Base-by-base conservation (phyloP, 306 rosid genomes). In the Biancaea sappan region DNA sequence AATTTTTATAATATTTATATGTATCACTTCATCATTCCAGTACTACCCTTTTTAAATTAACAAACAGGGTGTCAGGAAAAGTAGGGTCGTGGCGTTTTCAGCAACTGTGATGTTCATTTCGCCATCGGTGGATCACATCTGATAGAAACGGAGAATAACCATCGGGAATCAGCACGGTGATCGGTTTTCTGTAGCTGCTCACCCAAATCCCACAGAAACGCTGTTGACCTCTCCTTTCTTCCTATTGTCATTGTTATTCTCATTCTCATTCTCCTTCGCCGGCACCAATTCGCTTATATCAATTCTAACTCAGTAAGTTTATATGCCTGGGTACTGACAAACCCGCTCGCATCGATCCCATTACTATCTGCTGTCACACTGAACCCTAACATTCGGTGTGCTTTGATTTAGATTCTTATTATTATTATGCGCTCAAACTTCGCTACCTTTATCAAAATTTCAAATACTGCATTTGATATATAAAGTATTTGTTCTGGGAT, bases 381-480 rank as follows among this genome's bases (percentile, higher is more conserved):
- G 44, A 18, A 29, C 14, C 34, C 5, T 10, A 25, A 44, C 29
- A 68, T 44, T 76, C n/a, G 64, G 75, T 69, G 54, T 56, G n/a
- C 66, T 65, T 65, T 51, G 38, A 18, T 64, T 61, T 51, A 16
- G 4, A 12, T 43, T 24, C 11, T 26, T 52, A 18, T 31, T 25
- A 3, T 43, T 14, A n/a, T n/a, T n/a, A 25, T 43, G 37, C 38
- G 22, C 66, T 32, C 43, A 8, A 57, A 8, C 56, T 26, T 25
- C 13, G 26, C 57, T 66, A 1, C 4, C 13, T 66, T 44, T 28
- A 26, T 66, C 10, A 26, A 26, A 66, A 15, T 28, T 15, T 34
- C 0, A 21, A 29, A 59, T 35, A 26, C 57, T 28, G 26, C n/a
- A 19, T 31, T 69, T 25, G 22, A 22, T 34, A 5, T 18, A 63